Conservation (phyloP, 257 asterid genomes). For the Nicotiana knightiana region DNA sequence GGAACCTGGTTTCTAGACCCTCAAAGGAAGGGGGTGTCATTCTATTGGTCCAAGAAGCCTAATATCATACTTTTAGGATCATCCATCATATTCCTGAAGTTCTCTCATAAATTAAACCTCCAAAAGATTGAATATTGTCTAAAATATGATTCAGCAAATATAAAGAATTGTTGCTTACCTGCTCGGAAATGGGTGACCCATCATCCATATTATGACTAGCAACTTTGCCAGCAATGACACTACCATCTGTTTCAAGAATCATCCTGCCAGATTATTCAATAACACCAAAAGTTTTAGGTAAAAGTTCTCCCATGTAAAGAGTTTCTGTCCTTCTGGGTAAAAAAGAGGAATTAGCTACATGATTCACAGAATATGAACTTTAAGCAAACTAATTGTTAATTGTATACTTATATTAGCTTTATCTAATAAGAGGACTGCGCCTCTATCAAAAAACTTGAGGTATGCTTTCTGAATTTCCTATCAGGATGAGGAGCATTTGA, state of each 20-base stretch:
- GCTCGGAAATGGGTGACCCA: conserved; percentile 32
- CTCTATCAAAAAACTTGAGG: neutral
- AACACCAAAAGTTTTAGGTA: neutral
- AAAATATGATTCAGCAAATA: neutral
- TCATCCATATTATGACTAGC: conserved; percentile 28
- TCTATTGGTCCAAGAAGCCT: too few species aligned
- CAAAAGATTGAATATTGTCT: neutral
- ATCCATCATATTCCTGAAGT: too few species aligned
- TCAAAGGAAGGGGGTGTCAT: too few species aligned
- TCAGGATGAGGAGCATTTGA: neutral
- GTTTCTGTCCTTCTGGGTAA: too few species aligned
- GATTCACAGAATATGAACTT: neutral
- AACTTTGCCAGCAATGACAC: conserved; percentile 30
- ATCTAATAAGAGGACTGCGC: neutral
- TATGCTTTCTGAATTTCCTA: neutral
- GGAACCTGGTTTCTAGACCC: too few species aligned
- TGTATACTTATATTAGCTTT: neutral
- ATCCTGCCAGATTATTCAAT: conserved; percentile 20
- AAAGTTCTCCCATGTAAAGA: neutral
- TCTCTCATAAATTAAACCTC: too few species aligned
- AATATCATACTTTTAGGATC: too few species aligned
- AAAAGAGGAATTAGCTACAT: neutral
- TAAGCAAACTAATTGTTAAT: neutral
- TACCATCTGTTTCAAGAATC: conserved; percentile 33
- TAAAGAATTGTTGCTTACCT: conserved; percentile 15